Percentiles rank a stretch among this genome's conserved stretches.
Evolutionary conservation across 1,139 yeast genomes (phyloP).

Genomic region (Pichia sp.): DNA sequence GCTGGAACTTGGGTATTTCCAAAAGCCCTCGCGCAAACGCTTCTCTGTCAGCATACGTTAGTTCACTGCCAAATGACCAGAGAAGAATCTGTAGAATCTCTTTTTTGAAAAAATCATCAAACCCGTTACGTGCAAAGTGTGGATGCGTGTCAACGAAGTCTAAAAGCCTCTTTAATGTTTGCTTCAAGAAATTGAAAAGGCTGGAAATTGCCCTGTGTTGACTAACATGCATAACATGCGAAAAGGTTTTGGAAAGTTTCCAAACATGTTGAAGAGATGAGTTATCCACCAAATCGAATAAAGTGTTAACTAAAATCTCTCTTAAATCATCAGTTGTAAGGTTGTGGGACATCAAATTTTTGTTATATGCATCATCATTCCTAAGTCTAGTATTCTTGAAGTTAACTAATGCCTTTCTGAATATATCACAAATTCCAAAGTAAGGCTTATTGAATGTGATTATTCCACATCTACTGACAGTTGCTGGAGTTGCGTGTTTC

Average conservation of each 20-base stretch:
- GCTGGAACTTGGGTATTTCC: constrained; percentile 24
- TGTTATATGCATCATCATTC: constrained; percentile 25
- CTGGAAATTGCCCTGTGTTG: constrained; percentile 3
- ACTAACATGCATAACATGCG: neutral
- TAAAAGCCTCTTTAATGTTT: constrained; percentile 35
- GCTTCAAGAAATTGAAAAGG: constrained; percentile 18
- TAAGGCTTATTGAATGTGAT: constrained; percentile 56
- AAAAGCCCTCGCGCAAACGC: constrained; percentile 37
- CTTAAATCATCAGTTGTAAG: constrained; percentile 14
- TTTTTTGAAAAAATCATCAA: constrained; percentile 36
- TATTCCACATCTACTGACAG: constrained; percentile 91
- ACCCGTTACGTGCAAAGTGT: constrained; percentile 23
- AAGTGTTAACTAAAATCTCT: neutral
- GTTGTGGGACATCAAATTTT: constrained; percentile 6
- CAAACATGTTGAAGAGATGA: constrained; percentile 21
- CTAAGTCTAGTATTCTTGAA: constrained; percentile 22
- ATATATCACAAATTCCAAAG: constrained; percentile 31
- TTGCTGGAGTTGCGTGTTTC: constrained; percentile 77
- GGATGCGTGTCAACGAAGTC: constrained; percentile 26
- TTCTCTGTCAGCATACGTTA: constrained; percentile 38
- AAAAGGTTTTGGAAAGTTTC: constrained; percentile 18
- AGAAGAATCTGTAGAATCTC: constrained; percentile 41
- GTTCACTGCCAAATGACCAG: constrained; percentile 74
- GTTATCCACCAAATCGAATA: constrained; percentile 5
- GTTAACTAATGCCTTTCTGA: constrained; percentile 11